Evolutionary conservation across 2,329 filamentous ascomycete species (phyloP), one percentile per base, ranked within the genome.

Genomic region (Westerdykella ornata): DNA sequence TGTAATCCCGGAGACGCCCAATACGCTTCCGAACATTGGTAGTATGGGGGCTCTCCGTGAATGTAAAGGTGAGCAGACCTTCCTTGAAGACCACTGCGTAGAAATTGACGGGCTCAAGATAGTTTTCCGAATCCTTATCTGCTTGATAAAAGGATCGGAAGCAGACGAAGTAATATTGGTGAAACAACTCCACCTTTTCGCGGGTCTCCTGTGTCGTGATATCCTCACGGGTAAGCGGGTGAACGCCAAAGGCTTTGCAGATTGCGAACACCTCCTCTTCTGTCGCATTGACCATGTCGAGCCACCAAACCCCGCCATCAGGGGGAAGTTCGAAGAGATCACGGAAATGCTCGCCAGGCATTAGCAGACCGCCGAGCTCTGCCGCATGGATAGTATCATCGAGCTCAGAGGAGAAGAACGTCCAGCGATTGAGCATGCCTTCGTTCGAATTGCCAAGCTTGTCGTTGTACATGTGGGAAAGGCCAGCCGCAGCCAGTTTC

Each of bases 151-250:
- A 98, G 2, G 89, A 95, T 39, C 90, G 82, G 76, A 97, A 98
- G 65, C 87, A 94, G 38, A 95, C 87, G 65, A 98, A 97, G 69
- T 98, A 98, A 71, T 98, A 98, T 32, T 88, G 88, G 17, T 87
- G 85, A 70, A 98, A 98, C 17, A 98, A 76, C 68, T 98, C 92
- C 42, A 98, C 95, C 73, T 98, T 98, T 70, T 98, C 92, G 33
- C 92, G 88, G 9, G 89, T 85, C 68, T 98, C 92, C 63, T 96
- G 88, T 0, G 87, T 94, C 45, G 84, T 83, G 53, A 98, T 96
- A 72, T 98, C 92, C 67, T 98, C 92, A 30, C 90, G 86, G 0
- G 92, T 98, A 65, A 98, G 72, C 26, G 90, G 90, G 67, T 98
- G 92, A 41, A 98, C 85, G 12, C 88, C 88, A 66, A 98, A 98